Evolutionary conservation across 2,329 filamentous ascomycete species (phyloP).

Genomic region (Calycina marina): DNA sequence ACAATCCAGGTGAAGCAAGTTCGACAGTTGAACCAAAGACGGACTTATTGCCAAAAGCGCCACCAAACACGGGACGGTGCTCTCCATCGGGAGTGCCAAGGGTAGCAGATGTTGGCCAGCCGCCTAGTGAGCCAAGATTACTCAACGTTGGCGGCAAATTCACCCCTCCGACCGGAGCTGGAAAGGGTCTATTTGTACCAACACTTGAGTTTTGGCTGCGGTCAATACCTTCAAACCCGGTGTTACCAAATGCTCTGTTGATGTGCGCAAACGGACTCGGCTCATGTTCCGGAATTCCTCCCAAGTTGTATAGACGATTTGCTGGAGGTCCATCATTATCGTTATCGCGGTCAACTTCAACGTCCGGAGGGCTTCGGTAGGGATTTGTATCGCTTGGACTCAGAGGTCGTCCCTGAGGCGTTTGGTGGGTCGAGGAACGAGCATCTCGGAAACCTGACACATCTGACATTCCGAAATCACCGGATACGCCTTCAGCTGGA

Average conservation of each 20-base stretch:
- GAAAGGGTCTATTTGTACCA: constrained; percentile 57
- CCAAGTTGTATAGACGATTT: constrained; percentile 36
- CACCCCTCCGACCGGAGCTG: constrained; percentile 29
- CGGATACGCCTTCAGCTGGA: constrained; percentile 27
- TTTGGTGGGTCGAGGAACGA: constrained; percentile 25
- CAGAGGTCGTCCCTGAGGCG: constrained; percentile 36
- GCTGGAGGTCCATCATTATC: constrained; percentile 26
- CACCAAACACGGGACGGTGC: constrained; percentile 33
- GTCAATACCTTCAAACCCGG: constrained; percentile 53
- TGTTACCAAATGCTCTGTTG: constrained; percentile 33
- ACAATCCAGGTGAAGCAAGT: constrained; percentile 52
- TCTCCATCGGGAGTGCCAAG: constrained; percentile 55
- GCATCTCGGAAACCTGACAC: constrained; percentile 43
- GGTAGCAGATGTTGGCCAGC: constrained; percentile 38
- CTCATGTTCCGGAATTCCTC: constrained; percentile 36
- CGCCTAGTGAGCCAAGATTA: constrained; percentile 29
- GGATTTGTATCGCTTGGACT: constrained; percentile 95
- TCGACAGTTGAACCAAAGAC: constrained; percentile 68
- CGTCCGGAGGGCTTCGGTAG: constrained; percentile 76
- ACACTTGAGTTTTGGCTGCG: constrained; percentile 87
- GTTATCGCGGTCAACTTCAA: constrained; percentile 39
- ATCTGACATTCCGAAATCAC: constrained; percentile 49
- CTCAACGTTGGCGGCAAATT: constrained; percentile 43
- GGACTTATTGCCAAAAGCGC: constrained; percentile 58
- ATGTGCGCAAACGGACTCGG: constrained; percentile 38